phyloP scores from a whole-genome alignment of 371 early-diverging fungal genomes.

The Smittium culicis region DNA sequence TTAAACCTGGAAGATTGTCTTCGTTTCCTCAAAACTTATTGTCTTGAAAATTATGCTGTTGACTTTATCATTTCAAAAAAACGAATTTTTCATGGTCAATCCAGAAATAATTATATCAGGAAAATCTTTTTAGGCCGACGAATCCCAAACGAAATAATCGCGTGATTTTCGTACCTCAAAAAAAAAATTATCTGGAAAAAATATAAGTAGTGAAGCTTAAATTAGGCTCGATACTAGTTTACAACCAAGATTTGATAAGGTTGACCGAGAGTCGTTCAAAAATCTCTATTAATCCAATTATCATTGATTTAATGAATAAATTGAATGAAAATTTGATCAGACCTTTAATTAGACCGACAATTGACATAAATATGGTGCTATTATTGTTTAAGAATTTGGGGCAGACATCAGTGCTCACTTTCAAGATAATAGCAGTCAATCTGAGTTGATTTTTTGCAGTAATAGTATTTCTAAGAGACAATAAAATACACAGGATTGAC shows the following conservation, averaged over 20 bases:
- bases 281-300: background rate
- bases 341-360: background rate
- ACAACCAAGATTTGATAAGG: background rate
- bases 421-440: background rate
- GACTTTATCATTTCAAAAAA: background rate
- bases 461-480: conserved; percentile 21
- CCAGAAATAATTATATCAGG: background rate
- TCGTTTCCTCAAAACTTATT: background rate
- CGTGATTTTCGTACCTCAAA: background rate
- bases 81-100: background rate
- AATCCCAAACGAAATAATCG: background rate
- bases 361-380: background rate
- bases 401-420: background rate
- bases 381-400: background rate
- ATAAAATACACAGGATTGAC: conserved; percentile 19
- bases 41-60: background rate
- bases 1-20: background rate
- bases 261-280: background rate
- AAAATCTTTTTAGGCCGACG: background rate
- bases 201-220: background rate
- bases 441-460: conserved; percentile 6
- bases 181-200: background rate
- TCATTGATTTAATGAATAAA: background rate
- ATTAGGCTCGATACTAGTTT: background rate
- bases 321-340: background rate